Percentiles rank a stretch among this genome's conserved stretches.
Conservation (phyloP, 192 early-diverging fungal species). For the Lunasporangiospora selenospora region DNA sequence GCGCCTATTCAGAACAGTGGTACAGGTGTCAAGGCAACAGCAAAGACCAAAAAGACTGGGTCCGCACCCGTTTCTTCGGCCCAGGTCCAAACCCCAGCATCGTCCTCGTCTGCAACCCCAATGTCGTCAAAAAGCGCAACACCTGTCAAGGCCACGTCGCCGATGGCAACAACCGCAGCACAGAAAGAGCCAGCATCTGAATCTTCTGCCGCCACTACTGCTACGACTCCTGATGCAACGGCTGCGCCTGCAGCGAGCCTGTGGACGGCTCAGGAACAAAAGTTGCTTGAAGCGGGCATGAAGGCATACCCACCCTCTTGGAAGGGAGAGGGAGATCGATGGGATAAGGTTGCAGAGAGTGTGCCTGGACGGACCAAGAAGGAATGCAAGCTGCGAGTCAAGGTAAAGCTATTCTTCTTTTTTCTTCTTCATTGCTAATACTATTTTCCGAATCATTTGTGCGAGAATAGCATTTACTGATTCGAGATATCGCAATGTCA, state of each 20-base stretch:
- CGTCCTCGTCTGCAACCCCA: not conserved
- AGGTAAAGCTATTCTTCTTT: conserved; percentile 35
- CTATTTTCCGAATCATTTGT: not conserved
- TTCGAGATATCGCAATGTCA: not conserved
- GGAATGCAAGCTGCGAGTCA: conserved; percentile 69
- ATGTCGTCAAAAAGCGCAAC: not conserved
- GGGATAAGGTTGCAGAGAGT: conserved; percentile 66
- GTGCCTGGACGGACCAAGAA: conserved; percentile 67
- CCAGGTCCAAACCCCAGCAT: not conserved
- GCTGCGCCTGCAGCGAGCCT: conserved; percentile 30
- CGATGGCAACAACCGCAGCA: not conserved
- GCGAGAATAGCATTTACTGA: not conserved
- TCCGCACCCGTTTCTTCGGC: not conserved
- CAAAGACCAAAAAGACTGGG: not conserved
- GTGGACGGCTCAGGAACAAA: conserved; percentile 63
- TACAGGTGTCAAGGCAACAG: not conserved
- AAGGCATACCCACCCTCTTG: conserved; percentile 63
- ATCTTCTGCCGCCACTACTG: conserved; percentile 2
- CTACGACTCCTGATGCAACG: not conserved
- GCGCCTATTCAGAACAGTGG: conserved; percentile 4
- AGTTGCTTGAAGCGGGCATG: conserved; percentile 61
- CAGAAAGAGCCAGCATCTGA: not conserved
- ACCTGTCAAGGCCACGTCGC: not conserved
- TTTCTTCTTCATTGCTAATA: not conserved
- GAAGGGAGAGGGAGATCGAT: conserved; percentile 64